Evolutionary conservation across 441 rosid species (phyloP).

Genomic region (Populus trichocarpa): DNA sequence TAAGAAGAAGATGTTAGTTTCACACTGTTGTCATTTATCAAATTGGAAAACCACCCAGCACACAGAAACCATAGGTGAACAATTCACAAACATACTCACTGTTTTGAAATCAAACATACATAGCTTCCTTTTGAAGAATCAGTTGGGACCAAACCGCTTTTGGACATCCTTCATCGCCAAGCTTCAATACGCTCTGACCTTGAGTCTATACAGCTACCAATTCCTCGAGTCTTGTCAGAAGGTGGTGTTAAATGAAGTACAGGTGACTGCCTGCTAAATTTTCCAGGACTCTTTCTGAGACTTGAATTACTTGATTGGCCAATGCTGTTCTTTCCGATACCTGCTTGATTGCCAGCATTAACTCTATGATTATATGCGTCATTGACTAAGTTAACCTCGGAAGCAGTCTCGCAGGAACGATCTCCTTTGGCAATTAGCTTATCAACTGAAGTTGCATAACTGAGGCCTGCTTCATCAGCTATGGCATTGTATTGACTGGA

Average conservation of each 20-base stretch:
- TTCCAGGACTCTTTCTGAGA: conserved; percentile 28
- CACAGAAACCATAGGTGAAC: conserved; percentile 26
- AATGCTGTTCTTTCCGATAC: conserved; percentile 24
- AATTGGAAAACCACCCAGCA: conserved; percentile 25
- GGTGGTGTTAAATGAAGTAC: conserved; percentile 27
- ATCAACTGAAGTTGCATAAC: conserved; percentile 4
- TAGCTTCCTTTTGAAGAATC: conserved; percentile 1
- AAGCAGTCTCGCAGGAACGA: conserved; percentile 19
- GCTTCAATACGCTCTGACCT: conserved; percentile 71
- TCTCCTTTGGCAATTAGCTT: conserved; percentile 13
- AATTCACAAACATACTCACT: conserved; percentile 12
- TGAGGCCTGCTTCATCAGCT: conserved; percentile 20
- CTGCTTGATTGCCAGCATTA: conserved; percentile 18
- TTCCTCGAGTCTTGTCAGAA: conserved; percentile 35
- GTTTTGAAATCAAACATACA: conserved; percentile 10
- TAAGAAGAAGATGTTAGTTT: conserved; percentile 22
- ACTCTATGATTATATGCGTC: conserved; percentile 32
- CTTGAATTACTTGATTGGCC: conserved; percentile 39
- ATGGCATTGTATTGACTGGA: conserved; percentile 19
- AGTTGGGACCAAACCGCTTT: background rate
- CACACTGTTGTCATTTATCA: conserved; percentile 4
- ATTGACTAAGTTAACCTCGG: conserved; percentile 8
- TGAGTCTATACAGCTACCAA: conserved; percentile 52
- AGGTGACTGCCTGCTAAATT: conserved; percentile 29
- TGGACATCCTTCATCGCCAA: conserved; percentile 47